These are phyloP conservation scores for Melanomma pulvis-pyrius DNA, from an alignment of 495 filamentous ascomycete genomes.

Conservation along the genomic window DNA sequence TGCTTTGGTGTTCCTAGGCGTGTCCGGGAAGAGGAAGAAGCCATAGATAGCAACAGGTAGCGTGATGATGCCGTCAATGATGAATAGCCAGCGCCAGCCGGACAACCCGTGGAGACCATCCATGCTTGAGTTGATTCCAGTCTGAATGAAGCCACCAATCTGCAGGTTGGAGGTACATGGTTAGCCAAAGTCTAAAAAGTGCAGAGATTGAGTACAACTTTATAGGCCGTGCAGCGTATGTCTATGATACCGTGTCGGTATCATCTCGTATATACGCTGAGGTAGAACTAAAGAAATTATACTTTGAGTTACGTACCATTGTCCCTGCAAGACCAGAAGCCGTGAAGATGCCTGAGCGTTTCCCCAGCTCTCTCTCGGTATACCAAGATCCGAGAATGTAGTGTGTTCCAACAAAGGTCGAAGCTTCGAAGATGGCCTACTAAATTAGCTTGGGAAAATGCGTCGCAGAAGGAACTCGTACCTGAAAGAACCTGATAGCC, in stretches of 20 bases:
- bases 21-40: slow-evolving; percentile 63
- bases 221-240: too few species aligned
- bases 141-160: slow-evolving; percentile 62
- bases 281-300: too few species aligned
- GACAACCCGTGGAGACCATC: slow-evolving; percentile 55
- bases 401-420: slow-evolving; percentile 65
- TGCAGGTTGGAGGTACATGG: too few species aligned
- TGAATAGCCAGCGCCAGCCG: slow-evolving; percentile 72
- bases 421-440: slow-evolving; percentile 59
- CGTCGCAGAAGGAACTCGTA: background rate
- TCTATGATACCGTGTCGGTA: too few species aligned
- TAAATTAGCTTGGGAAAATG: background rate
- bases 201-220: too few species aligned
- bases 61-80: slow-evolving; percentile 47
- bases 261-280: too few species aligned
- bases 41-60: slow-evolving; percentile 51
- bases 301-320: too few species aligned
- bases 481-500: slow-evolving; percentile 69
- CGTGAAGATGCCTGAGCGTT: slow-evolving; percentile 56
- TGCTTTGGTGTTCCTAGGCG: slow-evolving; percentile 60
- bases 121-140: slow-evolving; percentile 58
- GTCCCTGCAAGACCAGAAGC: slow-evolving; percentile 47
- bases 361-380: slow-evolving; percentile 64
- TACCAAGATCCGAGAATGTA: slow-evolving; percentile 73
- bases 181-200: too few species aligned